These are phyloP conservation scores for Pyrenophora graminea DNA, from an alignment of 2,329 filamentous ascomycete genomes.

Conservation along the genomic window DNA sequence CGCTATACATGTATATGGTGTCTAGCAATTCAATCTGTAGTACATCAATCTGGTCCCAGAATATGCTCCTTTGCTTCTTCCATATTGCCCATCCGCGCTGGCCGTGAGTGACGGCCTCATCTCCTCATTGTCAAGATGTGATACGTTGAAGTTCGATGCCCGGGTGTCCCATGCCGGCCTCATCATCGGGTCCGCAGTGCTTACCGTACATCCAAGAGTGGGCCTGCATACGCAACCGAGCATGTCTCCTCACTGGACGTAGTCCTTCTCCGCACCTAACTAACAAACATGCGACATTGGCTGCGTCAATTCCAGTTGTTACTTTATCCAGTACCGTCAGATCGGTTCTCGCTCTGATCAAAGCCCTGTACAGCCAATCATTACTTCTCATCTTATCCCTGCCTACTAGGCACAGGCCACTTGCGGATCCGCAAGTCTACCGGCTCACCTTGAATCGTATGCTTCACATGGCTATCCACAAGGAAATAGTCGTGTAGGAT, in stretches of 20 bases:
- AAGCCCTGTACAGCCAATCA: slow-evolving; percentile 28
- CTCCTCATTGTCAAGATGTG: not conserved
- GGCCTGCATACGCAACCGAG: slow-evolving; percentile 18
- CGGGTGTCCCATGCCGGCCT: slow-evolving; percentile 1
- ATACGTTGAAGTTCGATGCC: slow-evolving; percentile 14
- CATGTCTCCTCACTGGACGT: slow-evolving; percentile 18
- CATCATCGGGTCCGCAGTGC: slow-evolving; percentile 33
- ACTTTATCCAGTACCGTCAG: slow-evolving; percentile 25
- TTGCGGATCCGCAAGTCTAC: slow-evolving; percentile 41
- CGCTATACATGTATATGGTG: not conserved
- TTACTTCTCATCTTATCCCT: slow-evolving; percentile 11
- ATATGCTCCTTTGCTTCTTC: not conserved
- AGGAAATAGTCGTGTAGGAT: slow-evolving; percentile 14
- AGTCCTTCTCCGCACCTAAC: slow-evolving; percentile 32
- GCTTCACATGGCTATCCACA: slow-evolving; percentile 12
- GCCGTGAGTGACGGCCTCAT: not conserved
- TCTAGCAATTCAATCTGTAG: not conserved
- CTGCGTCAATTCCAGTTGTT: slow-evolving; percentile 25
- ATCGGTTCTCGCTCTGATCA: slow-evolving; percentile 23
- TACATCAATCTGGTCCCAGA: not conserved
- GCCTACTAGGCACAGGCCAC: slow-evolving; percentile 10
- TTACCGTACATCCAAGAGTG: slow-evolving; percentile 22
- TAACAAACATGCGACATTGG: slow-evolving; percentile 20
- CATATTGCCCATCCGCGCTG: not conserved
- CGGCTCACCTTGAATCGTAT: slow-evolving; percentile 12